A percentile compares a stretch with the other conserved stretches of the same genome.
Conservation (phyloP, 352 stramenopile species). For the Saprolegnia diclina region DNA sequence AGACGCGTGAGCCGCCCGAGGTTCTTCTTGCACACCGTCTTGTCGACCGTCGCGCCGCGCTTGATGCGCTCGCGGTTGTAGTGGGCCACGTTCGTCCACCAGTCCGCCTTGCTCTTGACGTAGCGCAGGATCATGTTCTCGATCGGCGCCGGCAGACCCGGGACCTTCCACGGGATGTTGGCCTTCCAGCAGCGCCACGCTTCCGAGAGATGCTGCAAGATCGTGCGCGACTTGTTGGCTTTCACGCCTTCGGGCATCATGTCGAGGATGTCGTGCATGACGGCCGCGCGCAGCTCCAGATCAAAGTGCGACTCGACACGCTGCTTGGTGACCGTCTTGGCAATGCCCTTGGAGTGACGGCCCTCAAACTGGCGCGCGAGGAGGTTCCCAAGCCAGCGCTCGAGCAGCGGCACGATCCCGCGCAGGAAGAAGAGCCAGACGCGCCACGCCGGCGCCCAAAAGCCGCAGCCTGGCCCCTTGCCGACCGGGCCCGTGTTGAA, state of each 20-base stretch:
- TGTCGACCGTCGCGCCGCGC: slow-evolving; percentile 98
- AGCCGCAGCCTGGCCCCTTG: slow-evolving; percentile 98
- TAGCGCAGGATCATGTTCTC: slow-evolving; percentile 99
- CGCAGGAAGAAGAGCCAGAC: slow-evolving; percentile 99
- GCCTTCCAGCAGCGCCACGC: slow-evolving; percentile 98
- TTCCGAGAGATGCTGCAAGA: slow-evolving; percentile 98
- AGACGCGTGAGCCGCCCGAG: slow-evolving; percentile 96
- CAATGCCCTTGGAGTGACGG: slow-evolving; percentile 97
- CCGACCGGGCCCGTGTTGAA: slow-evolving; percentile 99
- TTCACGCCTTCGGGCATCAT: slow-evolving; percentile 99
- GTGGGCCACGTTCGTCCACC: slow-evolving; percentile 98
- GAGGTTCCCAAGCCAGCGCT: slow-evolving; percentile 99
- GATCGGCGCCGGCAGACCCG: slow-evolving; percentile 97
- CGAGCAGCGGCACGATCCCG: slow-evolving; percentile 97
- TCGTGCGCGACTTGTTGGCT: slow-evolving; percentile 98
- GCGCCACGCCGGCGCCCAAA: slow-evolving; percentile 98
- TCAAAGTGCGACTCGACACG: slow-evolving; percentile 99
- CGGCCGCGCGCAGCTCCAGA: slow-evolving; percentile 96
- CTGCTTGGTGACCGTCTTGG: slow-evolving; percentile 99
- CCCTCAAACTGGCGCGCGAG: slow-evolving; percentile 99
- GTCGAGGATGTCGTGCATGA: slow-evolving; percentile 99
- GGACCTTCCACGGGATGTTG: slow-evolving; percentile 99
- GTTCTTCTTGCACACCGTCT: slow-evolving; percentile 99
- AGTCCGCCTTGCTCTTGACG: slow-evolving; percentile 99
- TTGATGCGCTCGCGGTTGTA: slow-evolving; percentile 99